Conservation (phyloP, 2,329 filamentous ascomycete species). For the Monosporascus sp. region DNA sequence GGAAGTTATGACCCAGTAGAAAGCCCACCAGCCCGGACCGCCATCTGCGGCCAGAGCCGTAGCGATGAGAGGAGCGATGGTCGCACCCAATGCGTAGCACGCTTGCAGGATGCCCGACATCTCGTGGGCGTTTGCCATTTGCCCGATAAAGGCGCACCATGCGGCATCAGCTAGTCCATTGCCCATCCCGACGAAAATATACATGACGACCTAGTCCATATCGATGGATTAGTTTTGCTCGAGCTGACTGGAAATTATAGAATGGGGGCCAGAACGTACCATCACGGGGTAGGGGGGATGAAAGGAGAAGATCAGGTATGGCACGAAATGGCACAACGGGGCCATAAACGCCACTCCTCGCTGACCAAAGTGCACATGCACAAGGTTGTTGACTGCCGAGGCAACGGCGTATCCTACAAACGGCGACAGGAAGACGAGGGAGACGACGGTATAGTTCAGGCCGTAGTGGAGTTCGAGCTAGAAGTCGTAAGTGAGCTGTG, state of each 20-base stretch:
- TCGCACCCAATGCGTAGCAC: slow-evolving; percentile 66
- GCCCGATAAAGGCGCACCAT: slow-evolving; percentile 60
- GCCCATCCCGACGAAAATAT: not conserved
- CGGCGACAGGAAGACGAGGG: slow-evolving; percentile 58
- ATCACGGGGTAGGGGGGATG: too few relatives aligned
- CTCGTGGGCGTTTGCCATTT: slow-evolving; percentile 68
- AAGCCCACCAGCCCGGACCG: slow-evolving; percentile 61
- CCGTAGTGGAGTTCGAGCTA: slow-evolving; percentile 57
- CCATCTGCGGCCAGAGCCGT: slow-evolving; percentile 66
- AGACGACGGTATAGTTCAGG: slow-evolving; percentile 54
- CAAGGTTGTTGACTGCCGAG: slow-evolving; percentile 53
- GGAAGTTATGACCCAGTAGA: slow-evolving; percentile 70
- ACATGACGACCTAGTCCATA: too few relatives aligned
- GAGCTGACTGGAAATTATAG: too few relatives aligned
- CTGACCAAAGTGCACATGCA: slow-evolving; percentile 58
- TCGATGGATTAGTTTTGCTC: too few relatives aligned
- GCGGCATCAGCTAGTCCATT: slow-evolving; percentile 42
- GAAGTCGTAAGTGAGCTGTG: not conserved
- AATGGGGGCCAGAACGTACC: too few relatives aligned
- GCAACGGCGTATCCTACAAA: slow-evolving; percentile 58
- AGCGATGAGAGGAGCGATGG: slow-evolving; percentile 63
- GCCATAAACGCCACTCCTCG: slow-evolving; percentile 61
- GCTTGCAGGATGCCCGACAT: slow-evolving; percentile 68
- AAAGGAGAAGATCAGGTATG: not conserved
- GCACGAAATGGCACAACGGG: slow-evolving; percentile 45